A percentile compares a stretch with the other conserved stretches of the same genome.
Evolutionary conservation across 2,329 filamentous ascomycete species (phyloP).

Genomic region (Fusarium brevicatenulatum): DNA sequence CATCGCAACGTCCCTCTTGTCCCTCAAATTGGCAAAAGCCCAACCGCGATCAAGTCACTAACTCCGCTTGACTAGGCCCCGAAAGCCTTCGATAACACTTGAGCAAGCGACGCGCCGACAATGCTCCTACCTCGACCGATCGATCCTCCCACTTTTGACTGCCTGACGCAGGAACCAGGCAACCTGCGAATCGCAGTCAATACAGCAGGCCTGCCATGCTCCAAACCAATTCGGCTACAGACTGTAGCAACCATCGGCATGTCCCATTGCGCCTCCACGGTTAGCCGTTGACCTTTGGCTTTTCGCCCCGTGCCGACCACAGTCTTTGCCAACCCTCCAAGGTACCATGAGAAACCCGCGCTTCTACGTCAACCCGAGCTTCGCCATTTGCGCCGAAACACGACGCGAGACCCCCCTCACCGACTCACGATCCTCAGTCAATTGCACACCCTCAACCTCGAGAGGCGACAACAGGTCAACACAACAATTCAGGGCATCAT

Average conservation of each 20-base stretch:
- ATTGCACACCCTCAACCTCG: neutral
- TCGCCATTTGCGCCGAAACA: neutral
- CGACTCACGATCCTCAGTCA: rapidly evolving
- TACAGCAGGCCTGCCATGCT: slow-evolving; percentile 37
- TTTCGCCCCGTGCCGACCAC: rapidly evolving
- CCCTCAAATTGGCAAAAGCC: no score
- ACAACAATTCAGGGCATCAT: rapidly evolving
- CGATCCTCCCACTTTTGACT: slow-evolving; percentile 46
- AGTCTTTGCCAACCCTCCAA: neutral
- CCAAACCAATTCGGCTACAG: slow-evolving; percentile 3
- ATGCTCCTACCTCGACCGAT: slow-evolving; percentile 37
- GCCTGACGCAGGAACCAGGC: neutral
- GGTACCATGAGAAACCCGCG: rapidly evolving
- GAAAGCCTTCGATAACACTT: slow-evolving; percentile 46
- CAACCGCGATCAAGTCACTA: neutral
- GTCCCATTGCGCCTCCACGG: rapidly evolving
- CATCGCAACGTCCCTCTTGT: no score
- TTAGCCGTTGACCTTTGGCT: no score
- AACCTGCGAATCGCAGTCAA: slow-evolving; percentile 32
- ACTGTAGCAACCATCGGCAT: slow-evolving; percentile 3
- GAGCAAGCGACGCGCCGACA: slow-evolving; percentile 50
- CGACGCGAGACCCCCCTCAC: neutral
- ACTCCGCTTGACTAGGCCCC: rapidly evolving
- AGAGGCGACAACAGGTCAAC: rapidly evolving
- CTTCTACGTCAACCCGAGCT: neutral